A percentile compares a stretch with the other conserved stretches of the same genome.
Evolutionary conservation across 805 yeast species (phyloP).

Genomic region (Kodamaea jinghongensis): DNA sequence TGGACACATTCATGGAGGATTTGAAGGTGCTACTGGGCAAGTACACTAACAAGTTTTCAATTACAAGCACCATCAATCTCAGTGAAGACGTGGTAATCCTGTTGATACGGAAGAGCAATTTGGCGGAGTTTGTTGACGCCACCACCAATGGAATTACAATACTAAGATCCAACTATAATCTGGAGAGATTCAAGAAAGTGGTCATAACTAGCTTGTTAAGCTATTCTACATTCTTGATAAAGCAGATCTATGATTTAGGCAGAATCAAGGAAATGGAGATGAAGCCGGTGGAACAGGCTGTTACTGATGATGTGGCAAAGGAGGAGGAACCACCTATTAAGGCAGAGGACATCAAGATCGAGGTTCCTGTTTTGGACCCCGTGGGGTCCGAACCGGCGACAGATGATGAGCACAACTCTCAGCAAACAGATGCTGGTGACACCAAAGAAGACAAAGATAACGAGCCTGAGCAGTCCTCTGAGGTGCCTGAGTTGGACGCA

Average conservation of each 20-base stretch:
- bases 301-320: constrained; percentile 1
- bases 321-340: background rate
- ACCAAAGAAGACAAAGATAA: no score
- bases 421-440: constrained; percentile 6
- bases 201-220: constrained; percentile 19
- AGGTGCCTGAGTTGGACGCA: no score
- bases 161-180: constrained; percentile 15
- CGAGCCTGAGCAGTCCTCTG: no score
- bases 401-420: background rate
- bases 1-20: constrained; percentile 9
- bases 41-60: constrained; percentile 6
- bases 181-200: constrained; percentile 20
- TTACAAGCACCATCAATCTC: constrained; percentile 1
- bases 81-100: constrained; percentile 11
- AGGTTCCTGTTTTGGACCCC: constrained; percentile 8
- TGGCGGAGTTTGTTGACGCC: constrained; percentile 21
- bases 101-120: constrained; percentile 13
- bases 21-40: constrained; percentile 6
- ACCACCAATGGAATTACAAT: constrained; percentile 21
- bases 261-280: background rate
- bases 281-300: constrained; percentile 2
- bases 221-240: constrained; percentile 20
- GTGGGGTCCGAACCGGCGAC: constrained; percentile 3
- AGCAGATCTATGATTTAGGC: constrained; percentile 21
- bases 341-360: constrained; percentile 5